Evolutionary conservation across 805 yeast genomes (phyloP).

Genomic region (Blastobotrys attinorum): DNA sequence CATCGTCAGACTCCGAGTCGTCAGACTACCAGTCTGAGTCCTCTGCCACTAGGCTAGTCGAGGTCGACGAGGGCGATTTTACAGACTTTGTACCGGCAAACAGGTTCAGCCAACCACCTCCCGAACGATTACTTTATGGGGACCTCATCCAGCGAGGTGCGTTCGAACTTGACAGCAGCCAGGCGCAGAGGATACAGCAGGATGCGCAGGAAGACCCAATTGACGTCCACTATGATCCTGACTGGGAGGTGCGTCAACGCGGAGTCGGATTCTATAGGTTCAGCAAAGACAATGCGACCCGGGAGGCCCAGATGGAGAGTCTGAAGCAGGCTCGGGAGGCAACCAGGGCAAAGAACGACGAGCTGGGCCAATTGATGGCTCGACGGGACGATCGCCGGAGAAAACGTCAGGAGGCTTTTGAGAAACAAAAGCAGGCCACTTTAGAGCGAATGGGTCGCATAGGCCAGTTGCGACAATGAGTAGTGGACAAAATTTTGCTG

Average conservation of each 20-base stretch:
- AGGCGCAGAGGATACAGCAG: not conserved
- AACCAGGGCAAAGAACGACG: not conserved
- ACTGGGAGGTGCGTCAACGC: constrained; percentile 19
- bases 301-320: constrained; percentile 16
- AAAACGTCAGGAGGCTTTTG: not conserved
- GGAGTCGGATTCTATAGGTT: constrained; percentile 22
- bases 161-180: constrained; percentile 6
- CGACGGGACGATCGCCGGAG: not conserved
- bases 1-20: not conserved
- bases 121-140: constrained; percentile 15
- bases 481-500: too few species aligned
- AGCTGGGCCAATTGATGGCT: not conserved
- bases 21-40: not conserved
- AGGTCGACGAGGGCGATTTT: constrained; percentile 1
- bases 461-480: too few species aligned
- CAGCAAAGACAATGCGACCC: constrained; percentile 9
- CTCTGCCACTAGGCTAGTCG: not conserved
- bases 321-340: constrained; percentile 4
- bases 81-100: not conserved
- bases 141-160: constrained; percentile 17
- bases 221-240: constrained; percentile 17
- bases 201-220: not conserved
- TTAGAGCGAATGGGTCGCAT: not conserved
- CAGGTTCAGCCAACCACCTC: constrained; percentile 2
- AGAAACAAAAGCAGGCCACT: not conserved